Base-by-base conservation (phyloP, 495 filamentous ascomycete species). In the Glonium stellatum region DNA sequence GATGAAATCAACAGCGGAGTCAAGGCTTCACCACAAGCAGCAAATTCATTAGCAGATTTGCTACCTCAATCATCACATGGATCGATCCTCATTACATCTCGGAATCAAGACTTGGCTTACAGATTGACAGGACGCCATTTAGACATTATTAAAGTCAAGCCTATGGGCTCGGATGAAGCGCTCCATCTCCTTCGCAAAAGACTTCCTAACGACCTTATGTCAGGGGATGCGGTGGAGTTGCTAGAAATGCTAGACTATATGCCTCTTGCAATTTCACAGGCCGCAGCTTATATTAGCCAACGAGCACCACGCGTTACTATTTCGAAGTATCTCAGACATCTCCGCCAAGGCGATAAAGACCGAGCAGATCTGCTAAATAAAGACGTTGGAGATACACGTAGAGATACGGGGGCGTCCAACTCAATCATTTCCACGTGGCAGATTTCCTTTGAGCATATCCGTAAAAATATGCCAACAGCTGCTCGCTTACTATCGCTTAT, bases 371-470 rank as follows among this genome's bases (percentile, higher is more conserved):
- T 81, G 21, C 63, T 80, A 11, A 56, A 74, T 49, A 60, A 67
- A 18, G 66, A 78, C 46, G 62, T 50, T 9, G 68, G 64, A 19
- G 62, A 79, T 5, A 61, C 69, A 35, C 71, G 76, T 36, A 65
- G 78, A 66, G 79, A 80, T 55, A 19, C 49, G 39, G 62, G 71
- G 46, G 71, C 72, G 2, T 51, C 18, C 5, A 51, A 51, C 48
- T 51, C 48, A 12, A 51, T 51, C 48, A 51, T 51, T 22, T 18
- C 48, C 48, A 51, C 48, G 19, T 51, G 12, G 19, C 48, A 51
- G 48, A 25, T 51, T 22, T 51, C 74, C 25, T 81, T 80, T 57
- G 70, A 79, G 13, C 49, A 77, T 59, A 74, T 80, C 31, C 69
- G 60, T 9, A 4, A 67, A 46, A 66, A n/a, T 18, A 62, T 21